Conservation (phyloP, 768 basidiomycete genomes). For the Pulveroboletus sp. region DNA sequence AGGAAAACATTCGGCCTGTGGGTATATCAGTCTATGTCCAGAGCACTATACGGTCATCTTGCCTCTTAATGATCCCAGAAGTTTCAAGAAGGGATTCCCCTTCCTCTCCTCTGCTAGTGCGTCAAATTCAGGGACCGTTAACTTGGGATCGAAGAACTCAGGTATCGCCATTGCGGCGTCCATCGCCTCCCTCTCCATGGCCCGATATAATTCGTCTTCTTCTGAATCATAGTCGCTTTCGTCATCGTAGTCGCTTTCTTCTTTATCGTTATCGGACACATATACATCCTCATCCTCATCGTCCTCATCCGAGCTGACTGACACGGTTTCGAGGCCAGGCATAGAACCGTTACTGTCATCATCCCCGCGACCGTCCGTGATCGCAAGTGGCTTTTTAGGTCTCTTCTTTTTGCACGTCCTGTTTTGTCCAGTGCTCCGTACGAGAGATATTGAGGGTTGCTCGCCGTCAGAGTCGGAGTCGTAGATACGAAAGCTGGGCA, state of each 20-base stretch:
- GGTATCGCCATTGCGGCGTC: constrained; percentile 52
- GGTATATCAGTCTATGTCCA: constrained; percentile 1
- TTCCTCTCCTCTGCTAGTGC: constrained; percentile 47
- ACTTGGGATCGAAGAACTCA: constrained; percentile 53
- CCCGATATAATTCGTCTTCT: constrained; percentile 60
- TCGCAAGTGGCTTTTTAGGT: constrained; percentile 41
- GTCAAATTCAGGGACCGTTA: constrained; percentile 41
- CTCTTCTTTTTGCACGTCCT: constrained; percentile 25
- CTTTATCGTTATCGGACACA: constrained; percentile 29
- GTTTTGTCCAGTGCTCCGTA: constrained; percentile 14
- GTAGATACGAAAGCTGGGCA: constrained; percentile 15
- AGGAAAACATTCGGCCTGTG: constrained; percentile 61
- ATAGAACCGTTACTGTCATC: constrained; percentile 50
- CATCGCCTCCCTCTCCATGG: constrained; percentile 67
- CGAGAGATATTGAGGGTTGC: constrained; percentile 5
- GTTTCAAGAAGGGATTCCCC: constrained; percentile 73
- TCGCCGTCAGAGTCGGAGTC: constrained; percentile 28
- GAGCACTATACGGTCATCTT: background rate
- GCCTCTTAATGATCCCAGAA: constrained; percentile 74
- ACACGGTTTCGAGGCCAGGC: constrained; percentile 64
- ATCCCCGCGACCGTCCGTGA: constrained; percentile 40
- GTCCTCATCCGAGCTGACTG: constrained; percentile 48
- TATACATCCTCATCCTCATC: constrained; percentile 37
- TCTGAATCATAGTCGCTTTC: constrained; percentile 59
- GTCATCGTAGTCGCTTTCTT: constrained; percentile 33